Base-by-base conservation (phyloP, 2,329 filamentous ascomycete species). In the Pseudogymnoascus sp. region DNA sequence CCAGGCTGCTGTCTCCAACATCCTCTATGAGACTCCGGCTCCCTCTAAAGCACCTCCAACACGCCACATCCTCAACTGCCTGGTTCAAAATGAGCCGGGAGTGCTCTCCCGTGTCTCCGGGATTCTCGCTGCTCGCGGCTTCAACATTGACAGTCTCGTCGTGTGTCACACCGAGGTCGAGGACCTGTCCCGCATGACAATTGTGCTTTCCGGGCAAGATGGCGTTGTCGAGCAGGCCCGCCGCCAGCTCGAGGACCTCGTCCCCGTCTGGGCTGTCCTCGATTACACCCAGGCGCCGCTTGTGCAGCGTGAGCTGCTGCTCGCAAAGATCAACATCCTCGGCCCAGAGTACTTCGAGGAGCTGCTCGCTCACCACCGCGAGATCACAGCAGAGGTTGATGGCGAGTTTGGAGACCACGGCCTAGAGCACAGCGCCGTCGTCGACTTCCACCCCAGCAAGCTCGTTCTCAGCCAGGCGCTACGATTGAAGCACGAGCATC, bases 291-390 rank as follows among this genome's bases (percentile, higher is more conserved):
- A 87, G 66, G 88, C 95, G 4, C 91, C 95, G 2, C 86, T 99
- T 23, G 95, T 99, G 19, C 95, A 99, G 83, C 88, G 95, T 67
- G 95, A 99, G 78, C 83, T 99, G 31, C 84, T 99, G 8, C 86
- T 99, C 38, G 93, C 95, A 71, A 99, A 99, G 82, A 85, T 99
- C 78, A 96, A 93, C 76, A 96, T 96, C 66, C 84, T 99, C 38
- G 95, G 95, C 0, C 95, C 95, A 5, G 95, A 99, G 80, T 97
- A 96, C 79, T 99, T 97, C 71, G 93, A 97, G 79, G 95, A 99
- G 79, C 84, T 99, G 64, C 86, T 97, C 69, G 88, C 91, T 63
- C 95, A 99, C 77, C 95, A 99, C 78, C 87, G 93, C 65, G 95
- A 97, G 79, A 96, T 97, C 76, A 87, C 84, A 10, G 80, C 81